A percentile compares a stretch with the other conserved stretches of the same genome.
Conservation (phyloP, 75 land plant species). For the Pinus taeda region DNA sequence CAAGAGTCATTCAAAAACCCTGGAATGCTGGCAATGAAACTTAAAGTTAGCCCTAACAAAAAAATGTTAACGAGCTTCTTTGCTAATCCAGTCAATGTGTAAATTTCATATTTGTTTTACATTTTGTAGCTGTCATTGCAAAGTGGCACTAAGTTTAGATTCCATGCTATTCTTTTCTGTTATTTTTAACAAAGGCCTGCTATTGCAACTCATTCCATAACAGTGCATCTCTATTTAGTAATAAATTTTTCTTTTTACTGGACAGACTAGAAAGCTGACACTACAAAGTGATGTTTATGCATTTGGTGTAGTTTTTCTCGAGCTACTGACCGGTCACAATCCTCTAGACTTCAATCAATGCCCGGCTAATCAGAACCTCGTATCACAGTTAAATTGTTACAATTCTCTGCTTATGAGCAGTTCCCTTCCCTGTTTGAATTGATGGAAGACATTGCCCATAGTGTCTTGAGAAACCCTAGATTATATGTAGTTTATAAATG, state of each 20-base stretch:
- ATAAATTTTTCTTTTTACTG: background rate
- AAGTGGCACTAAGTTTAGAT: background rate
- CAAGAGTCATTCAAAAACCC: no score
- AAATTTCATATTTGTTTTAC: background rate
- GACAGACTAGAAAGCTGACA: constrained; percentile 86
- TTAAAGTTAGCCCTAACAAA: background rate
- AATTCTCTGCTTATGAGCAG: background rate
- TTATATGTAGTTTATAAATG: no score
- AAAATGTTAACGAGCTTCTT: background rate
- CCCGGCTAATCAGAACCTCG: constrained; percentile 68
- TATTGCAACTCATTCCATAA: background rate
- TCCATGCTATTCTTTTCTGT: background rate
- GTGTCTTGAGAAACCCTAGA: no score
- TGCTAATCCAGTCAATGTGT: no score
- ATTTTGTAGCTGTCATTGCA: background rate
- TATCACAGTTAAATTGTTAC: constrained; percentile 50
- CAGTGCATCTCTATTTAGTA: background rate
- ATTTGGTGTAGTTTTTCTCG: constrained; percentile 84
- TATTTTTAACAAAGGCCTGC: background rate
- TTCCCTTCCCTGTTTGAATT: background rate
- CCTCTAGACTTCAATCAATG: constrained; percentile 73
- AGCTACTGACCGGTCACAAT: constrained; percentile 81
- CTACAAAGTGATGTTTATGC: constrained; percentile 90
- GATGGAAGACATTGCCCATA: no score
- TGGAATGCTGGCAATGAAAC: background rate